Evolutionary conservation across 78 protist species (phyloP).

Genomic region (Protostelium mycophagum): DNA sequence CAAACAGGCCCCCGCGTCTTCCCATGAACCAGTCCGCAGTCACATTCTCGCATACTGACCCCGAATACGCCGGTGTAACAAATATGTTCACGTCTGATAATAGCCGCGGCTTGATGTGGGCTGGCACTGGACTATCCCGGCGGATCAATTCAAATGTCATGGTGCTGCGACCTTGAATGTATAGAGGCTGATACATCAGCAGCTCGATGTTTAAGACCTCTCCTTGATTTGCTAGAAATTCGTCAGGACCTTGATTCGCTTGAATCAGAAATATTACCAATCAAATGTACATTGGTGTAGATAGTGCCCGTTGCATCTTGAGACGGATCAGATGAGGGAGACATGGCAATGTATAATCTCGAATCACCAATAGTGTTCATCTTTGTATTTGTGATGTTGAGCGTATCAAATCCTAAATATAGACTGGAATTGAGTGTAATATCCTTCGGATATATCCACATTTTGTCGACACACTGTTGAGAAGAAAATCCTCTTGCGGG

Average conservation of each 20-base stretch:
- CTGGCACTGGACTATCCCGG: not conserved
- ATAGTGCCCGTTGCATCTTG: too few species aligned
- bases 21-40: not conserved
- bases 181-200: too few species aligned
- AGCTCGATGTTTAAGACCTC: too few species aligned
- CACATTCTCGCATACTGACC: not conserved
- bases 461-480: not conserved
- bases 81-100: too few species aligned
- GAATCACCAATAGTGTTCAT: not conserved
- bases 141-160: not conserved
- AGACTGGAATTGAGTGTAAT: not conserved
- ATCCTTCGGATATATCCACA: not conserved
- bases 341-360: not conserved
- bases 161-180: too few species aligned
- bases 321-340: too few species aligned
- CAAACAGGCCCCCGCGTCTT: not conserved
- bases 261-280: too few species aligned
- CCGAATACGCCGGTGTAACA: not conserved
- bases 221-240: too few species aligned
- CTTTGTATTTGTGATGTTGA: not conserved
- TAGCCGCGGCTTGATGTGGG: not conserved
- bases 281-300: too few species aligned
- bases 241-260: too few species aligned
- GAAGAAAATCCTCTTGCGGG: not conserved
- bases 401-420: not conserved